Evolutionary conservation across 2,329 filamentous ascomycete genomes (phyloP).

Genomic region (Hypoxylon sp.): DNA sequence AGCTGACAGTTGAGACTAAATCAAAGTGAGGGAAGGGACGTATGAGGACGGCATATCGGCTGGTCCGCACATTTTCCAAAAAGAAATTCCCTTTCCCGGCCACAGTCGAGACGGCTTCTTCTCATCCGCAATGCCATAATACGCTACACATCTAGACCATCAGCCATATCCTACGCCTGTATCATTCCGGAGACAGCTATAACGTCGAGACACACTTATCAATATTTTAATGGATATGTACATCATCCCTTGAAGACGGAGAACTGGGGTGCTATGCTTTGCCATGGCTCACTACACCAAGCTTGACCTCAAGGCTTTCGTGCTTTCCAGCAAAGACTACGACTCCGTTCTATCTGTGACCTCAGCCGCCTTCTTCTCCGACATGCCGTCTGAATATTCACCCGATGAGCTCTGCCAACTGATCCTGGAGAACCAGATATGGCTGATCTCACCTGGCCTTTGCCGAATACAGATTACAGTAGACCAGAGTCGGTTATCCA

Average conservation of each 20-base stretch:
- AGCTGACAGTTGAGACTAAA: too few species aligned
- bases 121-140: not conserved
- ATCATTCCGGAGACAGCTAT: not conserved
- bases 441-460: slow-evolving; percentile 41
- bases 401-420: slow-evolving; percentile 31
- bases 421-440: slow-evolving; percentile 39
- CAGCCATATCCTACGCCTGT: not conserved
- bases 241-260: not conserved
- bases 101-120: not conserved
- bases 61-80: not conserved
- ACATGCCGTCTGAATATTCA: slow-evolving; percentile 17
- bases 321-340: slow-evolving; percentile 30
- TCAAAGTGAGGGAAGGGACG: not conserved
- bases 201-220: not conserved
- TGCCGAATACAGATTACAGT: slow-evolving; percentile 41
- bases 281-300: slow-evolving; percentile 36
- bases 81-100: too few species aligned
- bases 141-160: not conserved
- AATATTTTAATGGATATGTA: too few species aligned
- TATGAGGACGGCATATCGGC: not conserved
- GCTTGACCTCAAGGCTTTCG: slow-evolving; percentile 39
- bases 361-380: slow-evolving; percentile 38
- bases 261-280: not conserved
- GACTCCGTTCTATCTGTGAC: slow-evolving; percentile 33
- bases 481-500: slow-evolving; percentile 17